phyloP scores from a whole-genome alignment of 2,329 filamentous ascomycete species.

The Sporothrix pallida region DNA sequence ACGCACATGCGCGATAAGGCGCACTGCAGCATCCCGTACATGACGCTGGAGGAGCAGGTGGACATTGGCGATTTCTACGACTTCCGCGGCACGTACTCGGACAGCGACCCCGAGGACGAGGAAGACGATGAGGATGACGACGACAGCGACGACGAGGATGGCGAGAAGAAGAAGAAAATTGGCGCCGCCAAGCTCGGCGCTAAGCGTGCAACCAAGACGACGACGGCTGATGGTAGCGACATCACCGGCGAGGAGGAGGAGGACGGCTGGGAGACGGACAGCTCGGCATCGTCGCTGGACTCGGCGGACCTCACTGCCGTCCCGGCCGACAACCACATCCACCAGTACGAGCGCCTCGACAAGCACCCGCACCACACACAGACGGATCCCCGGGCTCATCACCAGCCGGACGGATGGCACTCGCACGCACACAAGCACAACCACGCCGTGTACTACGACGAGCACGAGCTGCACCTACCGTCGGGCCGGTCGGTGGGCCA shows the following conservation, averaged over 20 bases:
- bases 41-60: conserved; percentile 85
- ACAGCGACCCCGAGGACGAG: conserved; percentile 57
- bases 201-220: conserved; percentile 59
- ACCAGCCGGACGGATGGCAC: conserved; percentile 77
- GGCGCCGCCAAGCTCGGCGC: conserved; percentile 72
- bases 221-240: conserved; percentile 44
- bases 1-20: conserved; percentile 98
- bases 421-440: conserved; percentile 79
- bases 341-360: conserved; percentile 73
- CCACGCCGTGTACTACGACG: conserved; percentile 83
- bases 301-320: conserved; percentile 83
- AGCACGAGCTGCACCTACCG: conserved; percentile 91
- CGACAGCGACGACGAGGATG: conserved; percentile 58
- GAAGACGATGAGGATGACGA: conserved; percentile 68
- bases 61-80: conserved; percentile 97
- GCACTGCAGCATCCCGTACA: conserved; percentile 96
- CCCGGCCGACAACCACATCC: conserved; percentile 72
- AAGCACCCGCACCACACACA: conserved; percentile 78
- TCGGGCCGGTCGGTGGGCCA: conserved; percentile 90
- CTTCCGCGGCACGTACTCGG: conserved; percentile 93
- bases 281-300: conserved; percentile 83
- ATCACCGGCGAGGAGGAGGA: conserved; percentile 58
- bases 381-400: conserved; percentile 72
- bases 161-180: conserved; percentile 45
- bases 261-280: conserved; percentile 96